phyloP scores from a whole-genome alignment of 2,329 filamentous ascomycete genomes.

The Aspergillus brasiliensis region DNA sequence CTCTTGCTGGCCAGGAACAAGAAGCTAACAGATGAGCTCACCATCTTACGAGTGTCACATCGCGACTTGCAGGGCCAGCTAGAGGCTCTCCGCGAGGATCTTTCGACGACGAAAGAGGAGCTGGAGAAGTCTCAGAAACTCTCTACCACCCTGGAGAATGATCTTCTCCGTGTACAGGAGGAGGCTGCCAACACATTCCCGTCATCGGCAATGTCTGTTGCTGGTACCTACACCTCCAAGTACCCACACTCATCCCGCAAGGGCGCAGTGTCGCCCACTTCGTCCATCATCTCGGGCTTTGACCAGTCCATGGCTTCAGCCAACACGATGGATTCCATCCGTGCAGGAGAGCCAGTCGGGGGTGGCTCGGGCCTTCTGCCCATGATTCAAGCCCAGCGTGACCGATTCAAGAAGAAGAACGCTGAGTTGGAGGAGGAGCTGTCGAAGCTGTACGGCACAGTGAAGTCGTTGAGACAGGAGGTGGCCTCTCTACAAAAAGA shows the following conservation, averaged over 20 bases:
- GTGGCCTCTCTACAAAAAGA: constrained; percentile 91
- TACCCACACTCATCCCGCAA: constrained; percentile 73
- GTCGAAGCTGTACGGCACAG: constrained; percentile 76
- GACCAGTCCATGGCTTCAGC: constrained; percentile 63
- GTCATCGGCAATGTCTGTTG: constrained; percentile 82
- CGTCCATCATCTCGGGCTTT: constrained; percentile 97
- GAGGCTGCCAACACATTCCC: constrained; percentile 83
- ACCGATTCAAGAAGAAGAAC: constrained; percentile 97
- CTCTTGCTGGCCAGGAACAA: constrained; percentile 91
- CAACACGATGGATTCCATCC: constrained; percentile 59
- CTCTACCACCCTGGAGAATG: constrained; percentile 87
- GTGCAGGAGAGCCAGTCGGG: constrained; percentile 68
- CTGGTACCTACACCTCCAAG: constrained; percentile 83
- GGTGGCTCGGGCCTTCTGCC: constrained; percentile 86
- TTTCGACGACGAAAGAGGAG: constrained; percentile 80
- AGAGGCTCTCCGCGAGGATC: constrained; percentile 77
- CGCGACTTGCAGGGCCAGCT: constrained; percentile 84
- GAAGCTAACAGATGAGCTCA: constrained; percentile 91
- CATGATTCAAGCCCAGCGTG: constrained; percentile 97
- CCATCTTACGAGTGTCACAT: constrained; percentile 88
- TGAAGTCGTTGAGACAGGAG: constrained; percentile 86
- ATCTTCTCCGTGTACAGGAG: constrained; percentile 83
- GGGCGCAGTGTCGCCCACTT: constrained; percentile 80
- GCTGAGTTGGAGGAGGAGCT: constrained; percentile 86
- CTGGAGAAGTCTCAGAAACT: constrained; percentile 82